Conservation (phyloP, 371 early-diverging fungal genomes). For the Mortierella polycephala region DNA sequence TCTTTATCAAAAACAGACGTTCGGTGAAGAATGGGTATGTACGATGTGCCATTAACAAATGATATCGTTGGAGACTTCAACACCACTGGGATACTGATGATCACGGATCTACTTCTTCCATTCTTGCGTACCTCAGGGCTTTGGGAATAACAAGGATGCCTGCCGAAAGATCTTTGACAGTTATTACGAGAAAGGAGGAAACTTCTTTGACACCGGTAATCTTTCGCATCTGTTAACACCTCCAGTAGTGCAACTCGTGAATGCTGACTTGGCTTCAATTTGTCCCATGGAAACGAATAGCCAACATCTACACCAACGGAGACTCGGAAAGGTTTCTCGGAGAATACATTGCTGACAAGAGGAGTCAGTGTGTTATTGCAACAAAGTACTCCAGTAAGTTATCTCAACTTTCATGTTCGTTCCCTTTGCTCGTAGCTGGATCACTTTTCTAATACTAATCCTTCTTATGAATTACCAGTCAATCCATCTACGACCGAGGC, state of each 20-base stretch:
- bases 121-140: conserved; percentile 21
- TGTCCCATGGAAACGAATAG: conserved; percentile 5
- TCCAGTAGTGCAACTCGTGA: neutral
- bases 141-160: conserved; percentile 40
- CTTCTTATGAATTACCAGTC: conserved; percentile 7
- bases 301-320: conserved; percentile 57
- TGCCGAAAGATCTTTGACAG: conserved; percentile 54
- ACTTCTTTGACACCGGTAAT: conserved; percentile 57
- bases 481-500: conserved; percentile 22
- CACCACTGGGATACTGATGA: neutral
- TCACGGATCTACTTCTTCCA: neutral
- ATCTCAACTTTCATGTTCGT: neutral
- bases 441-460: neutral
- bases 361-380: conserved; percentile 59
- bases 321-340: conserved; percentile 60
- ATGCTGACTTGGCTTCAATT: too few relatives aligned
- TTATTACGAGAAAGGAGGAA: conserved; percentile 57
- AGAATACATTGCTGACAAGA: conserved; percentile 56
- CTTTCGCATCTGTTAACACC: neutral
- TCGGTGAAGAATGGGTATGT: conserved; percentile 52
- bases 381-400: conserved; percentile 57
- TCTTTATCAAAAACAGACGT: conserved; percentile 32
- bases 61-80: too few relatives aligned
- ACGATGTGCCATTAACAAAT: neutral
- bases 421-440: neutral